These are phyloP conservation scores for Kuraishia borneana DNA, from an alignment of 805 yeast species.

Conservation along the genomic window DNA sequence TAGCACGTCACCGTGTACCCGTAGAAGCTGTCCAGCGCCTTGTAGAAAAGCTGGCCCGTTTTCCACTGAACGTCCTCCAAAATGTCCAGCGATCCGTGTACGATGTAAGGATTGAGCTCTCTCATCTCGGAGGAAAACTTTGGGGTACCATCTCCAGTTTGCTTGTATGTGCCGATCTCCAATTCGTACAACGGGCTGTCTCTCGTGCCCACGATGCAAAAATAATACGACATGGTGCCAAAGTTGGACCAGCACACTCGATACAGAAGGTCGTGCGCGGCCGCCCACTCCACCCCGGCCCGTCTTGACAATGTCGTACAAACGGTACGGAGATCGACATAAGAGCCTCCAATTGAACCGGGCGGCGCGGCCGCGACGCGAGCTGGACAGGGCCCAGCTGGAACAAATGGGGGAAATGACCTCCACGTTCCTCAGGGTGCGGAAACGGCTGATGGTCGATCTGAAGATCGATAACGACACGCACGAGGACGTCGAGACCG, in stretches of 20 bases:
- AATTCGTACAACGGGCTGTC: constrained; percentile 84
- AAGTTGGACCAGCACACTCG: too few relatives aligned
- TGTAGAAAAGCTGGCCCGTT: constrained; percentile 51
- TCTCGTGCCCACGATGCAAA: constrained; percentile 77
- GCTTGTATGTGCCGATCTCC: constrained; percentile 69
- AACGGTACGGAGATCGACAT: too few relatives aligned
- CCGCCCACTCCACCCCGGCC: too few relatives aligned
- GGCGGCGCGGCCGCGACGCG: too few relatives aligned
- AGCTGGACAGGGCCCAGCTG: constrained; percentile 1
- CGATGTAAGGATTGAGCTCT: constrained; percentile 78
- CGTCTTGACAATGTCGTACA: too few relatives aligned
- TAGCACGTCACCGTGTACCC: constrained; percentile 76
- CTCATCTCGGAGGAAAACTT: constrained; percentile 57
- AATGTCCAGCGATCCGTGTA: constrained; percentile 84
- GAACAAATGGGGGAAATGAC: constrained; percentile 28
- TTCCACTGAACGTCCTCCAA: constrained; percentile 87
- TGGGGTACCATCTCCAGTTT: constrained; percentile 52
- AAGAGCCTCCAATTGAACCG: too few relatives aligned
- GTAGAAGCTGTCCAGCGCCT: constrained; percentile 76
- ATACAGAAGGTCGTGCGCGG: too few relatives aligned
- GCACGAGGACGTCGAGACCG: constrained; percentile 5
- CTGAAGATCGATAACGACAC: constrained; percentile 25
- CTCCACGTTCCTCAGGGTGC: constrained; percentile 26
- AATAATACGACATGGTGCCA: constrained; percentile 62
- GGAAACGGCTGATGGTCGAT: constrained; percentile 29